A percentile compares a stretch with the other conserved stretches of the same genome.
phyloP scores from a whole-genome alignment of 2,329 filamentous ascomycete genomes.

The Microdochium nivale region DNA sequence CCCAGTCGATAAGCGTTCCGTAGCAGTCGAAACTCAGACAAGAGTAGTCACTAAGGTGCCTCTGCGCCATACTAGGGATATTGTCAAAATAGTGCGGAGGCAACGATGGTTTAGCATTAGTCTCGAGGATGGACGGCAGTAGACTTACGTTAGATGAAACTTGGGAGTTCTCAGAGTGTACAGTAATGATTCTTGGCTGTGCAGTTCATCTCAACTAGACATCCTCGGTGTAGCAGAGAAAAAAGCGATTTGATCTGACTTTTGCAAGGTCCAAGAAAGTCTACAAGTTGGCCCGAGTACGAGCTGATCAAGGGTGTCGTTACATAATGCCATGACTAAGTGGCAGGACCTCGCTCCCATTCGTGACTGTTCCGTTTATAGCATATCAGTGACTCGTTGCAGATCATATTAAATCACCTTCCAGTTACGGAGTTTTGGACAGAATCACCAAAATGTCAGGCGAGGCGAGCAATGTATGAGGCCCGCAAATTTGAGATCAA shows the following conservation, averaged over 20 bases:
- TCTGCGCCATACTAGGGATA: background rate
- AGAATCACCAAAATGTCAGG: background rate
- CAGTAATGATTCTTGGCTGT: background rate
- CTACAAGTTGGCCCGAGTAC: background rate
- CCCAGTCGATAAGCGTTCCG: conserved; percentile 72
- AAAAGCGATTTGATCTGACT: background rate
- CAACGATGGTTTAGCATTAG: background rate
- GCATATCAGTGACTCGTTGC: background rate
- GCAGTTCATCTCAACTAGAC: background rate
- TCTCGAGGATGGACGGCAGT: background rate
- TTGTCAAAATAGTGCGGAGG: background rate
- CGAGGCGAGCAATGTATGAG: background rate
- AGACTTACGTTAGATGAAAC: background rate
- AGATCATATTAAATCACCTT: background rate
- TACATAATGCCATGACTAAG: background rate
- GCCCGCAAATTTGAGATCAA: background rate
- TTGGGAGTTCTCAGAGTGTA: background rate
- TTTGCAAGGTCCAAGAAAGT: background rate
- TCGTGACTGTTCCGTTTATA: background rate
- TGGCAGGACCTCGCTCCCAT: background rate
- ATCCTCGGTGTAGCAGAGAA: background rate
- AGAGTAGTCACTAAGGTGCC: background rate
- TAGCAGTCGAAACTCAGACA: conserved; percentile 59
- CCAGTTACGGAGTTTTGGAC: background rate
- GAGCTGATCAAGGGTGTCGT: background rate